Evolutionary conservation across 805 yeast genomes (phyloP).

Genomic region (Zygoascus flipseniorum): DNA sequence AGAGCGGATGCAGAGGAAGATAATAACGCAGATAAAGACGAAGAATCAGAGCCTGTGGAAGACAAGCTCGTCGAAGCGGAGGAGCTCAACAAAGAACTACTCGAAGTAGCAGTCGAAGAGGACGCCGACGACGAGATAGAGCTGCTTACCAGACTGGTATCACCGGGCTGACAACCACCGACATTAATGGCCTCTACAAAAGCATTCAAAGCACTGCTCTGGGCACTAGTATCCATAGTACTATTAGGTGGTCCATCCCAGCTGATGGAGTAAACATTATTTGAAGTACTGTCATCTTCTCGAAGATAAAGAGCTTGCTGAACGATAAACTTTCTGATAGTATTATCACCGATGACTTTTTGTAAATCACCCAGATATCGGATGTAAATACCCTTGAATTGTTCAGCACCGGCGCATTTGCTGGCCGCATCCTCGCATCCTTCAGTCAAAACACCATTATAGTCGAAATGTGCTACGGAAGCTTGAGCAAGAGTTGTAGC

Average conservation of each 20-base stretch:
- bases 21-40: background rate
- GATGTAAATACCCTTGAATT: constrained; percentile 11
- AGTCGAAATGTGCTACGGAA: constrained; percentile 1
- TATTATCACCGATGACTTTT: background rate
- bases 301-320: background rate
- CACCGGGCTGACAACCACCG: constrained; percentile 1
- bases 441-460: constrained; percentile 9
- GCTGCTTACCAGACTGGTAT: background rate
- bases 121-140: background rate
- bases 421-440: constrained; percentile 5
- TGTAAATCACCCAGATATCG: constrained; percentile 6
- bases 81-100: background rate
- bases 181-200: background rate
- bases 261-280: background rate
- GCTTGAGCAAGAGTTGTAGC: constrained; percentile 8
- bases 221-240: background rate
- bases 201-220: background rate
- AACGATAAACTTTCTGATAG: background rate
- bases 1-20: background rate
- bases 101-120: background rate
- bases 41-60: background rate
- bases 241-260: background rate
- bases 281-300: background rate
- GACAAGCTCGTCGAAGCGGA: background rate
- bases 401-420: constrained; percentile 6